A percentile compares a stretch with the other conserved stretches of the same genome.
Conservation (phyloP, 208 protist species). For the Trypanosoma theileri region DNA sequence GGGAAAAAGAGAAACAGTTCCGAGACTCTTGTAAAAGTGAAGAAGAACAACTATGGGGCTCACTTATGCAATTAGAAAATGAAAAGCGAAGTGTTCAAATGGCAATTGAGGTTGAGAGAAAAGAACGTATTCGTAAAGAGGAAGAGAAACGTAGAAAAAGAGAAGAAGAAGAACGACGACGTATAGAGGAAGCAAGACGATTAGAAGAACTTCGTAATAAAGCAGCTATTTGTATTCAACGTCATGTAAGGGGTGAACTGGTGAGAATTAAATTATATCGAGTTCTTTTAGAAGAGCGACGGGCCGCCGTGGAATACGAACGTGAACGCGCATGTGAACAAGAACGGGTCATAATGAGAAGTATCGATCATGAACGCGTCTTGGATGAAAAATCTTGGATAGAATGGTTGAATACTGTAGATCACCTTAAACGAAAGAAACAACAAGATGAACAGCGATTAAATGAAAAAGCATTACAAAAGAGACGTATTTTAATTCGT, state of each 20-base stretch:
- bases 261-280: constrained; percentile 20
- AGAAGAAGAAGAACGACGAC: constrained; percentile 12
- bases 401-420: constrained; percentile 19
- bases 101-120: neutral
- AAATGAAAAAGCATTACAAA: constrained; percentile 16
- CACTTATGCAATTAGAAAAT: neutral
- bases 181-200: neutral
- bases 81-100: neutral
- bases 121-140: constrained; percentile 1
- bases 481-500: constrained; percentile 22
- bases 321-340: constrained; percentile 12
- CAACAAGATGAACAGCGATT: constrained; percentile 17
- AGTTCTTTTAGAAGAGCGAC: constrained; percentile 22
- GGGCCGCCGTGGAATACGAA: constrained; percentile 12
- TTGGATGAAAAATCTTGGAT: constrained; percentile 24
- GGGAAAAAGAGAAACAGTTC: neutral
- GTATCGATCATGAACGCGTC: neutral
- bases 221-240: constrained; percentile 27
- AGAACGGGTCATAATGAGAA: constrained; percentile 1
- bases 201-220: constrained; percentile 15
- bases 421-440: constrained; percentile 17
- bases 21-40: neutral
- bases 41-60: neutral
- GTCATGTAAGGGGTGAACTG: constrained; percentile 24
- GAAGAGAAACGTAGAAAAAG: constrained; percentile 1